These are phyloP conservation scores for Blastomyces parvus DNA, from an alignment of 2,329 filamentous ascomycete genomes.

Conservation along the genomic window DNA sequence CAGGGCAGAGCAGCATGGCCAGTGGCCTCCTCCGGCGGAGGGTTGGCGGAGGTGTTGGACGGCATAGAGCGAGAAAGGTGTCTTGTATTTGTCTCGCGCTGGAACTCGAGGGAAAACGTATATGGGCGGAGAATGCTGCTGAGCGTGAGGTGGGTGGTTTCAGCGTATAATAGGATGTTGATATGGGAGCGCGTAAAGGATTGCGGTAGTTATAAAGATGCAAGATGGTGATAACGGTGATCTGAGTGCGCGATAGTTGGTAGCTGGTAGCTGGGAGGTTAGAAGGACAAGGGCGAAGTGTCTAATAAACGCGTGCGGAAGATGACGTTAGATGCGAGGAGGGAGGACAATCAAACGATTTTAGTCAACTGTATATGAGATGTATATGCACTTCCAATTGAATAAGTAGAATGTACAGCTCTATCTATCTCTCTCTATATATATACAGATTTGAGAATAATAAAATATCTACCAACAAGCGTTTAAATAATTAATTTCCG, in stretches of 20 bases:
- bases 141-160: not conserved
- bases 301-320: not conserved
- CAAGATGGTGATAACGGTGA: not conserved
- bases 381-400: not conserved
- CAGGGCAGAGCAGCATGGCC: conserved; percentile 77
- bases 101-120: not conserved
- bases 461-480: not conserved
- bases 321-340: not conserved
- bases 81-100: not conserved
- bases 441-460: not conserved
- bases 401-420: not conserved
- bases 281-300: not conserved
- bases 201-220: not conserved
- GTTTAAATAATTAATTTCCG: not conserved
- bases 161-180: not conserved
- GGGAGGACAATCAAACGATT: no score
- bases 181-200: not conserved
- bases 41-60: conserved; percentile 78
- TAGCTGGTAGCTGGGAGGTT: not conserved
- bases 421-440: not conserved
- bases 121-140: not conserved
- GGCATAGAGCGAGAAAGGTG: conserved; percentile 52
- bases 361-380: no score
- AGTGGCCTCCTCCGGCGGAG: conserved; percentile 69
- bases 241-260: no score